phyloP scores from a whole-genome alignment of 371 early-diverging fungal species.

The Syncephalastrum racemosum region DNA sequence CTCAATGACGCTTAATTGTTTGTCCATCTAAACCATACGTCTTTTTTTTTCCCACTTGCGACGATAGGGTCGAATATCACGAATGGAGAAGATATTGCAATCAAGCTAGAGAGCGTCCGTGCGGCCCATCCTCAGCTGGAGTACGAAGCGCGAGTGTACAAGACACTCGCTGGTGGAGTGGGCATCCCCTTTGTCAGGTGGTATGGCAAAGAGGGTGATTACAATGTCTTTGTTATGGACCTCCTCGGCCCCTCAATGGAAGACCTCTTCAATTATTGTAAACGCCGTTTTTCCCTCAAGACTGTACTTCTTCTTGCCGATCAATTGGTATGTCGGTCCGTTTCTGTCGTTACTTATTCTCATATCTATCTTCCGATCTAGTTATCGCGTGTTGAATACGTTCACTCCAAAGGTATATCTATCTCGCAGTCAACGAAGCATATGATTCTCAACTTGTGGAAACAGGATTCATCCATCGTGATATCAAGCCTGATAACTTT shows the following conservation, averaged over 20 bases:
- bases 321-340: constrained; percentile 79
- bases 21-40: background rate
- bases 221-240: constrained; percentile 97
- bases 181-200: constrained; percentile 96
- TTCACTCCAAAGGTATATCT: constrained; percentile 83
- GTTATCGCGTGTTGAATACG: constrained; percentile 97
- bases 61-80: constrained; percentile 83
- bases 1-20: too few species aligned
- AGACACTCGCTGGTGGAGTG: constrained; percentile 91
- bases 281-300: constrained; percentile 95
- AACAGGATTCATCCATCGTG: constrained; percentile 69
- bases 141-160: constrained; percentile 96
- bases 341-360: constrained; percentile 5
- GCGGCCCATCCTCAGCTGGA: constrained; percentile 96
- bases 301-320: constrained; percentile 98
- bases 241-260: constrained; percentile 98
- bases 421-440: background rate
- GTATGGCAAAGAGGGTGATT: constrained; percentile 92
- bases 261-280: constrained; percentile 98
- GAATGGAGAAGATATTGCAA: constrained; percentile 94
- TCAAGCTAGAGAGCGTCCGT: constrained; percentile 91
- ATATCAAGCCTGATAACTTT: constrained; percentile 98
- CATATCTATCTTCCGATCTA: constrained; percentile 32
- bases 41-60: constrained; percentile 3
- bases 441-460: background rate